A percentile compares a stretch with the other conserved stretches of the same genome.
These are phyloP conservation scores for Pyrus communis DNA, from an alignment of 306 rosid genomes.

Conservation along the genomic window DNA sequence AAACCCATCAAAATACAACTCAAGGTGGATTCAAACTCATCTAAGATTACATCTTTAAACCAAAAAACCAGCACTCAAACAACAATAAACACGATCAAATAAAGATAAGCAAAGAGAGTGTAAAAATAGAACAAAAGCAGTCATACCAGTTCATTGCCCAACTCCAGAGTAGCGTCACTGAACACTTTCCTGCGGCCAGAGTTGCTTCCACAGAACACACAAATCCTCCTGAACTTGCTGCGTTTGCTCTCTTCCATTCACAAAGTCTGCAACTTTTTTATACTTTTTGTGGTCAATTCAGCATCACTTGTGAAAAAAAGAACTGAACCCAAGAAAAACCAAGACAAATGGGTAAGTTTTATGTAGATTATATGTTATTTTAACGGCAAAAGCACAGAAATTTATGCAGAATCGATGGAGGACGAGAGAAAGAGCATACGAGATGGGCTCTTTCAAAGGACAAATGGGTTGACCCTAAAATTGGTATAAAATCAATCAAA, in stretches of 20 bases:
- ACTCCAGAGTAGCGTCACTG: constrained; percentile 74
- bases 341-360: constrained; percentile 3
- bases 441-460: constrained; percentile 18
- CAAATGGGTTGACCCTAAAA: constrained; percentile 32
- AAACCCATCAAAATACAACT: constrained; percentile 10
- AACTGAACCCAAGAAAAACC: constrained; percentile 1
- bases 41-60: constrained; percentile 4
- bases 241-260: constrained; percentile 57
- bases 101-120: background rate
- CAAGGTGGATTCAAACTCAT: background rate
- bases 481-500: constrained; percentile 16
- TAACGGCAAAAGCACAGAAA: constrained; percentile 2
- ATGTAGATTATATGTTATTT: constrained; percentile 15
- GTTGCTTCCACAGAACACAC: constrained; percentile 96
- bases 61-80: background rate
- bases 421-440: constrained; percentile 20
- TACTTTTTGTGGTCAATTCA: constrained; percentile 19
- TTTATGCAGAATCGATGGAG: constrained; percentile 14
- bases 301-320: constrained; percentile 25
- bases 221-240: constrained; percentile 72
- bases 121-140: background rate
- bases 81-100: constrained; percentile 8
- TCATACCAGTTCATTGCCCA: constrained; percentile 83
- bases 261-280: constrained; percentile 15
- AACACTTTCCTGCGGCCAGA: constrained; percentile 71